phyloP scores from a whole-genome alignment of 306 rosid species.

The Quercus glauca region DNA sequence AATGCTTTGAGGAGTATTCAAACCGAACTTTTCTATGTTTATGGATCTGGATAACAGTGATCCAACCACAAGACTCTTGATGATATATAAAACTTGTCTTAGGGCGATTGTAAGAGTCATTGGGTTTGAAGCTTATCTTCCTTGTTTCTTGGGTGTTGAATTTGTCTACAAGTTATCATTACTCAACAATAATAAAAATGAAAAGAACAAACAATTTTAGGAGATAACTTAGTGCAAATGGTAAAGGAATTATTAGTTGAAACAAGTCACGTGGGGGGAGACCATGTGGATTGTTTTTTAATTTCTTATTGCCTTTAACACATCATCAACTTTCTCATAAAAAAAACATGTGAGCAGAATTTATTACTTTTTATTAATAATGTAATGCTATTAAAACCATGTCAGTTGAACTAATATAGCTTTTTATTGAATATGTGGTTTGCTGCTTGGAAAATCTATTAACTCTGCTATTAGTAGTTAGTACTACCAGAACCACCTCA shows the following conservation, averaged over 20 bases:
- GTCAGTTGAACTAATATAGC: not conserved
- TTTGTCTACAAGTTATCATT: no score
- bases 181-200: not conserved
- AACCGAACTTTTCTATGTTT: no score
- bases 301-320: not conserved
- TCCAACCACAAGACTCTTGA: no score
- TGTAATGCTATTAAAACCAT: not conserved
- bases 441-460: not conserved
- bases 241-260: not conserved
- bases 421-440: not conserved
- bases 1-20: no score
- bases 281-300: slow-evolving; percentile 2
- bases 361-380: not conserved
- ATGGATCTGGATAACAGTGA: no score
- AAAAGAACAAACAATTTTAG: not conserved
- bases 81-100: no score
- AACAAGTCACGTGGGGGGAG: slow-evolving; percentile 28
- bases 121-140: no score
- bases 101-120: no score
- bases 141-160: no score
- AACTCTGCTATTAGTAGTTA: no score
- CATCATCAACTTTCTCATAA: not conserved
- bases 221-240: not conserved
- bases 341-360: not conserved
- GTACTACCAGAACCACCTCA: no score